Evolutionary conservation across 768 basidiomycete genomes (phyloP), one percentile per base, ranked within the genome.

Genomic region (Boletus vermiculosoides): DNA sequence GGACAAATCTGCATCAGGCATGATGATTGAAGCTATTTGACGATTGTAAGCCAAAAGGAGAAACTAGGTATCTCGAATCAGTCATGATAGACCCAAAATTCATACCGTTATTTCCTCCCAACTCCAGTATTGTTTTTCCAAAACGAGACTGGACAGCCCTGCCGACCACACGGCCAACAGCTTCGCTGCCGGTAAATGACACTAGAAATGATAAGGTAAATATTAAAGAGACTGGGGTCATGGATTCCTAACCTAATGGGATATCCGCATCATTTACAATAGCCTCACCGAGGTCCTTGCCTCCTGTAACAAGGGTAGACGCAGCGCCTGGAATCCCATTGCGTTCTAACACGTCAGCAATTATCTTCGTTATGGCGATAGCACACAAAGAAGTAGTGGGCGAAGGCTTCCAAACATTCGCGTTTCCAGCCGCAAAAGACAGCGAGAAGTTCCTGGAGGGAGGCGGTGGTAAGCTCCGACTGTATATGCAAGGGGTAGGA

Each of bases 351-450:
- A 98, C 89, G 31, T 76, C 70, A 20, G 92, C 79, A 25, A 98
- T 77, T 63, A 98, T 91, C 68, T 84, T 87, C 23, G 92, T 94
- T 23, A 94, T 83, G 0, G 95, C 96, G 56, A 98, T 88, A n/a
- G 94, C 81, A 69, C 87, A 95, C 36, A 96, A 74, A 4, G 95
- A 87, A 0, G 95, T 98, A 3, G 81, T 90, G 2, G 88, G 92
- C 0, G 94, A 90, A 8, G 95, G 95, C 69, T 98, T 98, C 95
- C 95, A 98, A 45, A 98, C 71, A 0, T 93, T 95, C 2, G 93
- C 87, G 71, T 98, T 98, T 18, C 94, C 94, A 30, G 90, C 88
- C 2, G 91, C 88, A 56, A 98, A 75, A 5, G 94, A 91, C 23
- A 98, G 79, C 2, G 93, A 83, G 49, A 96, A 76, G 72, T 98